Evolutionary conservation across 73 alveolate species (phyloP).

Genomic region (Breviolum minutum): DNA sequence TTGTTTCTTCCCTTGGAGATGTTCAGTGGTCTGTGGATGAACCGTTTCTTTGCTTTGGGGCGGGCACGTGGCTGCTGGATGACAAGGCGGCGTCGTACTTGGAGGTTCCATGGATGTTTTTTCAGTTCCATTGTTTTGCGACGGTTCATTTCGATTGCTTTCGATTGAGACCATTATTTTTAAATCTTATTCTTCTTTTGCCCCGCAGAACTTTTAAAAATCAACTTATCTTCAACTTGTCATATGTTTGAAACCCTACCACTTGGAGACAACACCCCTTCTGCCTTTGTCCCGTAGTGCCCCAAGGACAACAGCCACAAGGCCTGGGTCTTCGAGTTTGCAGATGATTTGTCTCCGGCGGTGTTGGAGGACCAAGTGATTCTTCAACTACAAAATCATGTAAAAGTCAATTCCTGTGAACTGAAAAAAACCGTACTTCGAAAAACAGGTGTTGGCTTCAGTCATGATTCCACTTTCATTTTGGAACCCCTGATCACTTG

Average conservation of each 20-base stretch:
- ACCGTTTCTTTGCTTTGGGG: not conserved
- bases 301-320: not conserved
- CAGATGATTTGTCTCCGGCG: not conserved
- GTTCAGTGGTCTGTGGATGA: not conserved
- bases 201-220: not conserved
- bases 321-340: not conserved
- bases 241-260: too few species aligned
- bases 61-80: slow-evolving; percentile 20
- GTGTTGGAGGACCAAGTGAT: slow-evolving; percentile 2
- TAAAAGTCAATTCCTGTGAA: not conserved
- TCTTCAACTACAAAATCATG: too few species aligned
- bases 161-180: not conserved
- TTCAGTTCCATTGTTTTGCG: not conserved
- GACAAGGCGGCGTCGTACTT: not conserved
- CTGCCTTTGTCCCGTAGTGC: too few species aligned
- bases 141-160: not conserved
- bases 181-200: not conserved
- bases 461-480: too few species aligned
- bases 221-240: too few species aligned
- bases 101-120: not conserved
- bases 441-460: too few species aligned
- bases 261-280: too few species aligned
- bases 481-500: too few species aligned
- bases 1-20: not conserved
- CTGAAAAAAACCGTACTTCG: not conserved